These are phyloP conservation scores for Naganishia vaughanmartiniae DNA, from an alignment of 768 basidiomycete species.

Conservation along the genomic window DNA sequence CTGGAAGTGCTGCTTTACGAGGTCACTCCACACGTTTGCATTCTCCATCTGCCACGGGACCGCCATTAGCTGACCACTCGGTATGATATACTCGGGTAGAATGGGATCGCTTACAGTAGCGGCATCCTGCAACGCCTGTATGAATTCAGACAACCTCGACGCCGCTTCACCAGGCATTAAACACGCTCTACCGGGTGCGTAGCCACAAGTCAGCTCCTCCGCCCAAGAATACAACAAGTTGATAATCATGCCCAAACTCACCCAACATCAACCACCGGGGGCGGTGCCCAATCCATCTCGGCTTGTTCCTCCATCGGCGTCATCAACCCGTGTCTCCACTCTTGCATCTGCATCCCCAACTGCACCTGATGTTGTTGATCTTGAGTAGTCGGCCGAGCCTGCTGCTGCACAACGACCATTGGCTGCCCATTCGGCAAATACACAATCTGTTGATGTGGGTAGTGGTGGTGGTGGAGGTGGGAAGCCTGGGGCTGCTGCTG, in stretches of 20 bases:
- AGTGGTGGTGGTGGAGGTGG: neutral
- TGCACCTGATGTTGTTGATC: constrained; percentile 1
- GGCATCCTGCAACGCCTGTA: constrained; percentile 4
- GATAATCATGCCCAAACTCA: neutral
- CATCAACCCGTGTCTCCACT: constrained; percentile 18
- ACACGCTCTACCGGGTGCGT: constrained; percentile 4
- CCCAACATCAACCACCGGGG: constrained; percentile 10
- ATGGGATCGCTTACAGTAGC: neutral
- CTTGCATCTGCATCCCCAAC: neutral
- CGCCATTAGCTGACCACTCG: neutral
- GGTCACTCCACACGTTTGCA: neutral
- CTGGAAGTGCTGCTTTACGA: neutral
- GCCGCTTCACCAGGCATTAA: constrained; percentile 11
- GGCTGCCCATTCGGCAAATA: constrained; percentile 14
- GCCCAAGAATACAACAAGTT: neutral
- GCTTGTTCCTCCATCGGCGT: neutral
- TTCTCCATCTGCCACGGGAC: neutral
- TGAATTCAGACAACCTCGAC: neutral
- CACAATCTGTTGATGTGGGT: neutral
- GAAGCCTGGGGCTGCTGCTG: neutral
- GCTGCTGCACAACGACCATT: constrained; percentile 8
- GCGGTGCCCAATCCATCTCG: neutral
- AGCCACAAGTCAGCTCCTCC: neutral
- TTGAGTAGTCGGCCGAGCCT: neutral
- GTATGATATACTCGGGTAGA: neutral